These are phyloP conservation scores for Fusarium liriodendri DNA, from an alignment of 2,329 filamentous ascomycete species.

Conservation along the genomic window DNA sequence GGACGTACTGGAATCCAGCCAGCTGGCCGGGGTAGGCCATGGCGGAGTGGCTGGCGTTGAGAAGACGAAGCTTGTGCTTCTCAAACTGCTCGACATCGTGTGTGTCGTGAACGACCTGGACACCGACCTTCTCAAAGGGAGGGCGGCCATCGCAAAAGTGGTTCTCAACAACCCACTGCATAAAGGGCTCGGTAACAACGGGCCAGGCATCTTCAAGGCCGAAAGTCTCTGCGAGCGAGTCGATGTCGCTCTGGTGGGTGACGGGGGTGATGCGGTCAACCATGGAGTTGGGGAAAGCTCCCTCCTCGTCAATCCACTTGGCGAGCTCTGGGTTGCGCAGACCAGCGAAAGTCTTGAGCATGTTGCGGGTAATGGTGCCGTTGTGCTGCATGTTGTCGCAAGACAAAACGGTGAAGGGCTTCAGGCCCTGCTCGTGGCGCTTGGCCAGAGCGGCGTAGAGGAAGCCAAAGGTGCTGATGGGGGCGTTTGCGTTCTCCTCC, in stretches of 20 bases:
- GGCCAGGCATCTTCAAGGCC: constrained; percentile 64
- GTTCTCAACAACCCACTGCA: constrained; percentile 67
- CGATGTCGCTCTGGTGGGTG: constrained; percentile 59
- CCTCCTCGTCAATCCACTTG: constrained; percentile 60
- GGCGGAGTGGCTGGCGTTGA: constrained; percentile 65
- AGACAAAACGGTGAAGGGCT: constrained; percentile 65
- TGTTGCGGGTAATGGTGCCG: constrained; percentile 62
- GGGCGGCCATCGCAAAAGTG: constrained; percentile 63
- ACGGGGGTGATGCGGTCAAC: constrained; percentile 67
- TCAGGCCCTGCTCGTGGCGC: constrained; percentile 58
- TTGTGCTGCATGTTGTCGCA: constrained; percentile 70
- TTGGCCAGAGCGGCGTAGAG: constrained; percentile 62
- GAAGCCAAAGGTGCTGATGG: constrained; percentile 63
- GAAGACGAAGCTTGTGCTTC: constrained; percentile 67
- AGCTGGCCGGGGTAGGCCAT: constrained; percentile 63
- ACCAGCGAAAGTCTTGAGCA: constrained; percentile 62
- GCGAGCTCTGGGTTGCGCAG: constrained; percentile 60
- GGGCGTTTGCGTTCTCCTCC: constrained; percentile 55
- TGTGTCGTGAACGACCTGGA: constrained; percentile 63
- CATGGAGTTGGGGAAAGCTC: constrained; percentile 66
- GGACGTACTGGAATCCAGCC: constrained; percentile 64
- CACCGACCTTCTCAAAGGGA: constrained; percentile 63
- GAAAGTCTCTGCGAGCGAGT: constrained; percentile 55
- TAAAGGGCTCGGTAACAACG: constrained; percentile 66
- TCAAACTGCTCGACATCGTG: constrained; percentile 65